Evolutionary conservation across 1,284 basidiomycete genomes (phyloP).

Genomic region (Moniliophthora roreri): DNA sequence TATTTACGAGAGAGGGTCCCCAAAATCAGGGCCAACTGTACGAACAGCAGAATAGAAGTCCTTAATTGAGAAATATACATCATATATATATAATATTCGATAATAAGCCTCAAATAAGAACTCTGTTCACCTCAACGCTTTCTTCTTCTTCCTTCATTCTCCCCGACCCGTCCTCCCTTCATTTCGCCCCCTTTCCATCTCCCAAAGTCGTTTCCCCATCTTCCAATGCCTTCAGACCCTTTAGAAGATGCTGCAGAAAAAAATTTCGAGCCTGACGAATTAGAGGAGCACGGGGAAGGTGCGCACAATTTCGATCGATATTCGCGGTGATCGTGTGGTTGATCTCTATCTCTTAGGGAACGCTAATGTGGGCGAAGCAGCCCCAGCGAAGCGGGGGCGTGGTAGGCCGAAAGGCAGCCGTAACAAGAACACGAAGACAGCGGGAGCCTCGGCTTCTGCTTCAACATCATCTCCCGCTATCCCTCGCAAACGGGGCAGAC

Average conservation of each 20-base stretch:
- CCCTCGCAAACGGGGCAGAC: constrained; percentile 69
- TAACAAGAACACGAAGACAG: constrained; percentile 80
- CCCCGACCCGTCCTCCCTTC: constrained; percentile 35
- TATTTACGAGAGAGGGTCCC: constrained; percentile 59
- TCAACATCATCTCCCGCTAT: constrained; percentile 35
- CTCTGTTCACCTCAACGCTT: constrained; percentile 38
- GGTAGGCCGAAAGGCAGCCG: constrained; percentile 81
- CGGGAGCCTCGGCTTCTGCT: constrained; percentile 35
- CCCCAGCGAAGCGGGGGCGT: constrained; percentile 63
- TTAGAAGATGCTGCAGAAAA: constrained; percentile 38
- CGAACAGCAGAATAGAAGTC: constrained; percentile 49
- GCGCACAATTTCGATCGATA: constrained; percentile 29
- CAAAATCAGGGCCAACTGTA: constrained; percentile 52
- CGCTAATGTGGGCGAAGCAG: constrained; percentile 18
- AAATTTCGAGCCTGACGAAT: constrained; percentile 36
- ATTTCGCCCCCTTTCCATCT: constrained; percentile 25
- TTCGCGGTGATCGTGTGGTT: constrained; percentile 21
- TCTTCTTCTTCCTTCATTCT: constrained; percentile 49
- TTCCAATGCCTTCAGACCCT: constrained; percentile 42
- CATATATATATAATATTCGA: constrained; percentile 54
- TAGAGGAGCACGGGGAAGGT: constrained; percentile 33
- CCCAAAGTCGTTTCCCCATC: constrained; percentile 16
- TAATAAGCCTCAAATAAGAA: constrained; percentile 51
- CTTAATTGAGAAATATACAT: constrained; percentile 6
- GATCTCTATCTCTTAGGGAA: constrained; percentile 23